A percentile compares a stretch with the other conserved stretches of the same genome.
Conservation (phyloP, 2,329 filamentous ascomycete genomes). For the Tolypocladium amazonense region DNA sequence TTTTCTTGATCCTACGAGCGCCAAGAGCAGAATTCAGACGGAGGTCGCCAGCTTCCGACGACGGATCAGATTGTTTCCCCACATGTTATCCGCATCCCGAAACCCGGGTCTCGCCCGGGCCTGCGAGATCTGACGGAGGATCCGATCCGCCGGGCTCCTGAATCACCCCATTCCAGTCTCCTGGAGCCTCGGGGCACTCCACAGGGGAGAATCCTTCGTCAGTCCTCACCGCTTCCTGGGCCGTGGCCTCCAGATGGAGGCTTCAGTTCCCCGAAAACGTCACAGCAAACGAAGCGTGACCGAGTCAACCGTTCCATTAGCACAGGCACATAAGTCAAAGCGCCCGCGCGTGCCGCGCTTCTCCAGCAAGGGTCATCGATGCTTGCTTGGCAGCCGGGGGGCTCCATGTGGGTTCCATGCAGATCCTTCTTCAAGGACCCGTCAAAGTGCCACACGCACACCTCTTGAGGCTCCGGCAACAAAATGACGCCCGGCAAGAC, state of each 20-base stretch:
- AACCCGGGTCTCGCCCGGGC: background rate
- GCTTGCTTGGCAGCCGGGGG: background rate
- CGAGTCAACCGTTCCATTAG: background rate
- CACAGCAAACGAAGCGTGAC: background rate
- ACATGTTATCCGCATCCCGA: background rate
- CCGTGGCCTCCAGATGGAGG: background rate
- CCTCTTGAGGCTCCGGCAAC: background rate
- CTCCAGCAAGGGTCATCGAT: background rate
- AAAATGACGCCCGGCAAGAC: background rate
- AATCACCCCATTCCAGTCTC: background rate
- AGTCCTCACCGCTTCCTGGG: background rate
- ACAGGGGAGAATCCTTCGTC: background rate
- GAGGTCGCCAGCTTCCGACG: background rate
- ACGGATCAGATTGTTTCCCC: background rate
- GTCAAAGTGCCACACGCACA: background rate
- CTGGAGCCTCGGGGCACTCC: background rate
- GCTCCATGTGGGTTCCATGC: background rate
- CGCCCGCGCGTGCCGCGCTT: background rate
- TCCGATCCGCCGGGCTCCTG: background rate
- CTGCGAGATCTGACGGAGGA: background rate
- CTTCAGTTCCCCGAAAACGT: background rate
- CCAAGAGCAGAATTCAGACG: background rate
- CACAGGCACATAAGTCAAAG: background rate
- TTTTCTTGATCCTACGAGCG: background rate
- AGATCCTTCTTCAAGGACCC: background rate